Evolutionary conservation across 306 rosid genomes (phyloP).

Genomic region (Fagus crenata): DNA sequence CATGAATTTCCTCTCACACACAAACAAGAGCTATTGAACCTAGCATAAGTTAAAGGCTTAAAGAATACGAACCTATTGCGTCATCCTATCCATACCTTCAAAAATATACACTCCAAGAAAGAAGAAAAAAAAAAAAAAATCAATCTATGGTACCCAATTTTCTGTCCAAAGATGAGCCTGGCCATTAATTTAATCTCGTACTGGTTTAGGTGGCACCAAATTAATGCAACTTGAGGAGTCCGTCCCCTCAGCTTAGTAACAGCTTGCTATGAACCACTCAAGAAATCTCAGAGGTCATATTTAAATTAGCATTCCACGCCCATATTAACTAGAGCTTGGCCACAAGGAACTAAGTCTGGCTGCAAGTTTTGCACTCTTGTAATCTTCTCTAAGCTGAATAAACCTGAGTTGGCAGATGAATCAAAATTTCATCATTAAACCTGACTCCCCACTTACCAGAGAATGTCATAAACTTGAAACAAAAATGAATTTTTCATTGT

Average conservation of each 20-base stretch:
- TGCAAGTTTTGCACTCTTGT: slow-evolving; percentile 94
- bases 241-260: slow-evolving; percentile 24
- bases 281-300: slow-evolving; percentile 7
- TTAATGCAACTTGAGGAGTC: slow-evolving; percentile 29
- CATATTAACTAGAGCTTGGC: slow-evolving; percentile 53
- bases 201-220: slow-evolving; percentile 24
- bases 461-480: neutral
- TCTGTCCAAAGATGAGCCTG: slow-evolving; percentile 1
- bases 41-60: slow-evolving; percentile 10
- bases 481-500: neutral
- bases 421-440: slow-evolving; percentile 30
- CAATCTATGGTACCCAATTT: neutral
- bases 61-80: slow-evolving; percentile 24
- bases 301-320: slow-evolving; percentile 20
- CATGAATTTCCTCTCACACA: slow-evolving; percentile 15
- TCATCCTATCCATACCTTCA: slow-evolving; percentile 37
- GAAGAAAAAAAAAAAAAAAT: slow-evolving; percentile 9
- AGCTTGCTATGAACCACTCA: slow-evolving; percentile 10
- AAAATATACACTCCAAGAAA: slow-evolving; percentile 35
- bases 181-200: slow-evolving; percentile 6
- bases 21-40: slow-evolving; percentile 21
- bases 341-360: slow-evolving; percentile 82
- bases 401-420: slow-evolving; percentile 53
- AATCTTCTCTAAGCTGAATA: slow-evolving; percentile 92
- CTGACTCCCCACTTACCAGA: neutral